Evolutionary conservation across 352 stramenopile genomes (phyloP).

Genomic region (Pythium plurisporium): DNA sequence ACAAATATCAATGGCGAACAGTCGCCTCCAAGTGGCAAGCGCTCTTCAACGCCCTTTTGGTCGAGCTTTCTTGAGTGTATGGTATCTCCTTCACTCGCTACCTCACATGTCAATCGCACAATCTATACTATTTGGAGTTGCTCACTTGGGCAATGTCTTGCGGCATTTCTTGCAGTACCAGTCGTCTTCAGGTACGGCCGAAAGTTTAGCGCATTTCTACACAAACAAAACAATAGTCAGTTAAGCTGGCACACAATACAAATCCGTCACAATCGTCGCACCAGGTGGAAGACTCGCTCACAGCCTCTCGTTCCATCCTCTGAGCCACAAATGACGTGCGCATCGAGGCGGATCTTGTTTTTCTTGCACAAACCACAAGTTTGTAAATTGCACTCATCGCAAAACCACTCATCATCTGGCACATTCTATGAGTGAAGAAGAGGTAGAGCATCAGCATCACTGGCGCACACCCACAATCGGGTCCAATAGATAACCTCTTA

Average conservation of each 20-base stretch:
- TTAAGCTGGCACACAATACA: too few species aligned
- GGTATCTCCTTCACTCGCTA: not conserved
- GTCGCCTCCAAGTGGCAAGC: conserved; percentile 53
- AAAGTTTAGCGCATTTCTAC: conserved; percentile 87
- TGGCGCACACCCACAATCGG: not conserved
- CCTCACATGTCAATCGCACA: not conserved
- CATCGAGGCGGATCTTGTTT: conserved; percentile 85
- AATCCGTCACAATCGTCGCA: too few species aligned
- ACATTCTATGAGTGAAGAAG: conserved; percentile 26
- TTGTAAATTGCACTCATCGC: conserved; percentile 81
- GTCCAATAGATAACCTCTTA: conserved; percentile 11
- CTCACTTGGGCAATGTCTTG: conserved; percentile 32
- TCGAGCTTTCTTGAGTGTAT: conserved; percentile 11
- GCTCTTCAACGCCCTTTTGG: conserved; percentile 23
- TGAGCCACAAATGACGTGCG: conserved; percentile 87
- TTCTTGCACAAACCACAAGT: conserved; percentile 80
- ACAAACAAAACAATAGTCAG: not conserved
- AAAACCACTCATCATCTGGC: conserved; percentile 86
- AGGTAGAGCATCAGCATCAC: not conserved
- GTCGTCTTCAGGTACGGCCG: conserved; percentile 73
- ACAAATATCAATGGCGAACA: conserved; percentile 47
- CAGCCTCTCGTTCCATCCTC: conserved; percentile 85
- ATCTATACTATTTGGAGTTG: not conserved
- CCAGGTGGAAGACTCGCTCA: conserved; percentile 85
- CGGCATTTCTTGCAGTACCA: conserved; percentile 86